Conservation (phyloP, 192 early-diverging fungal genomes). For the Obelidium mucronatum region DNA sequence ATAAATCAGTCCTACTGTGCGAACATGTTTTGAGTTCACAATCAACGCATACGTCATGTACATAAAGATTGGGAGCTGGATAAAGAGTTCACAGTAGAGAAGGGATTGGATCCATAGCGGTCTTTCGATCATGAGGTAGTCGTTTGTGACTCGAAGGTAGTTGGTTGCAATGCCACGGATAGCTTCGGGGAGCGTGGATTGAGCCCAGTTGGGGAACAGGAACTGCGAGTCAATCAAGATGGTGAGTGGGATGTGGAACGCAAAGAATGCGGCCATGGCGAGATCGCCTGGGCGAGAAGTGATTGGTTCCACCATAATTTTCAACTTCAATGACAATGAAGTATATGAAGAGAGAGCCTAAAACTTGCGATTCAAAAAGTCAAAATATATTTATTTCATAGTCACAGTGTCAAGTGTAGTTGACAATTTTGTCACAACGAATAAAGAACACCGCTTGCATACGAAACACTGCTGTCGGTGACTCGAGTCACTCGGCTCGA, state of each 20-base stretch:
- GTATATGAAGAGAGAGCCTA: no score
- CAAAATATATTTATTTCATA: no score
- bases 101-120: neutral
- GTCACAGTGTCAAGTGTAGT: no score
- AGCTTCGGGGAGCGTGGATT: neutral
- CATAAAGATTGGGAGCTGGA: slow-evolving; percentile 5
- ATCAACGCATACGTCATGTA: neutral
- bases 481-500: slow-evolving; percentile 65
- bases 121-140: slow-evolving; percentile 20
- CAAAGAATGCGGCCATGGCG: slow-evolving; percentile 36
- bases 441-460: slow-evolving; percentile 38
- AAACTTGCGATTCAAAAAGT: no score
- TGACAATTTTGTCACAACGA: no score
- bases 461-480: slow-evolving; percentile 72
- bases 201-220: slow-evolving; percentile 17
- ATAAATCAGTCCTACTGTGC: slow-evolving; percentile 2
- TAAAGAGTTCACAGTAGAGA: neutral
- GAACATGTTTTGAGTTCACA: neutral
- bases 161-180: neutral
- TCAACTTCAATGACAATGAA: no score
- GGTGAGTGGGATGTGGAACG: slow-evolving; percentile 38
- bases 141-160: slow-evolving; percentile 17
- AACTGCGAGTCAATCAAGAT: slow-evolving; percentile 34
- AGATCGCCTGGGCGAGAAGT: slow-evolving; percentile 22
- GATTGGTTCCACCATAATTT: no score